Evolutionary conservation across 208 protist genomes (phyloP).

Genomic region (Acanthamoeba royreba): DNA sequence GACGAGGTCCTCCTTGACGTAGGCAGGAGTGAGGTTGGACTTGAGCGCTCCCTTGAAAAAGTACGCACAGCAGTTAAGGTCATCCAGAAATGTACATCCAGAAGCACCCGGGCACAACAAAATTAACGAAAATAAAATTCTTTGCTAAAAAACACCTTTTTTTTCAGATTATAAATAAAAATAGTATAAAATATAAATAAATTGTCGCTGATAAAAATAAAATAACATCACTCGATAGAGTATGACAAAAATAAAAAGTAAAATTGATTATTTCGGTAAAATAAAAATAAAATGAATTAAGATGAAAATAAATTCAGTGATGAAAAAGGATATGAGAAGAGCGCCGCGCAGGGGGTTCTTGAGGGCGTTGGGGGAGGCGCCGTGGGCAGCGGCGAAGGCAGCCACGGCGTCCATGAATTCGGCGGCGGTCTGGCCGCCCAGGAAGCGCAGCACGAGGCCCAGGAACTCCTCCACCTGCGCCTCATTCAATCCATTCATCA

Average conservation of each 20-base stretch:
- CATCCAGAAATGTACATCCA: not conserved
- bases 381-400: not conserved
- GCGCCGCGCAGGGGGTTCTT: constrained; percentile 33
- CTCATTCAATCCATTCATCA: not conserved
- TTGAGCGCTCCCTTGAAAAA: constrained; percentile 47
- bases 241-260: not conserved
- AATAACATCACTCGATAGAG: not conserved
- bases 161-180: too few species aligned
- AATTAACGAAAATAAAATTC: not conserved
- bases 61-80: not conserved
- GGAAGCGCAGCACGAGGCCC: not conserved
- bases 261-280: not conserved
- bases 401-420: constrained; percentile 6
- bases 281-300: not conserved
- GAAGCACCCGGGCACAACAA: not conserved
- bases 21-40: constrained; percentile 16
- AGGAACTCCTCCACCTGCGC: constrained; percentile 21
- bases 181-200: too few species aligned
- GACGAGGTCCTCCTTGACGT: constrained; percentile 42
- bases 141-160: too few species aligned
- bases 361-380: not conserved
- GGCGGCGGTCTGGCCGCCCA: not conserved
- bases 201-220: too few species aligned
- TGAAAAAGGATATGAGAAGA: constrained; percentile 38
- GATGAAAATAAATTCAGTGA: not conserved